Evolutionary conservation across 2,329 filamentous ascomycete species (phyloP).

Genomic region (Fusarium sp.): DNA sequence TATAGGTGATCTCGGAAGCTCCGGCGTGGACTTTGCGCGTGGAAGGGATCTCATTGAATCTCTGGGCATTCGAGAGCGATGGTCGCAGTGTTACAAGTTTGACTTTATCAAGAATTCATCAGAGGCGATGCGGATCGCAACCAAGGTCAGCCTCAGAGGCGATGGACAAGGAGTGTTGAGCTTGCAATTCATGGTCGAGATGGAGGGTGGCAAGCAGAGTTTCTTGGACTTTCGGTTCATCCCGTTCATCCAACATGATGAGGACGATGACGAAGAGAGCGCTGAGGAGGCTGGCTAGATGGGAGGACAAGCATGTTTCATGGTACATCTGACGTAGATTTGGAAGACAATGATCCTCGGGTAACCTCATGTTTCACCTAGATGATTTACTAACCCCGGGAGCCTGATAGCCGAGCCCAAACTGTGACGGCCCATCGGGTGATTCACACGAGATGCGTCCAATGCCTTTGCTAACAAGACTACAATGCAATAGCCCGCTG

Average conservation of each 20-base stretch:
- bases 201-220: constrained; percentile 74
- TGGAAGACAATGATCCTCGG: constrained; percentile 3
- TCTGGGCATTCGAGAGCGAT: constrained; percentile 70
- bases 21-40: constrained; percentile 73
- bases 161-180: constrained; percentile 92
- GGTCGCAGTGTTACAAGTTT: constrained; percentile 85
- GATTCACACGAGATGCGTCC: neutral
- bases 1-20: constrained; percentile 65
- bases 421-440: neutral
- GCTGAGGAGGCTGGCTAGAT: constrained; percentile 17
- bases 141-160: constrained; percentile 89
- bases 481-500: neutral
- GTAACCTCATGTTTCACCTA: neutral
- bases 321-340: neutral
- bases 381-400: neutral
- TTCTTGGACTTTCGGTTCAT: constrained; percentile 89
- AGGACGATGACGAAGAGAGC: constrained; percentile 45
- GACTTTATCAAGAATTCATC: constrained; percentile 84
- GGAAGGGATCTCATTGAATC: constrained; percentile 78
- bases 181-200: constrained; percentile 95
- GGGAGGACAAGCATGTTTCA: neutral
- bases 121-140: constrained; percentile 92
- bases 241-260: constrained; percentile 73
- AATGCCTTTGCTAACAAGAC: neutral
- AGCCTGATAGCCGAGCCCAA: neutral